Evolutionary conservation across 495 filamentous ascomycete genomes (phyloP), one percentile per base, ranked within the genome.

Genomic region (Beverwykella pulmonaria): DNA sequence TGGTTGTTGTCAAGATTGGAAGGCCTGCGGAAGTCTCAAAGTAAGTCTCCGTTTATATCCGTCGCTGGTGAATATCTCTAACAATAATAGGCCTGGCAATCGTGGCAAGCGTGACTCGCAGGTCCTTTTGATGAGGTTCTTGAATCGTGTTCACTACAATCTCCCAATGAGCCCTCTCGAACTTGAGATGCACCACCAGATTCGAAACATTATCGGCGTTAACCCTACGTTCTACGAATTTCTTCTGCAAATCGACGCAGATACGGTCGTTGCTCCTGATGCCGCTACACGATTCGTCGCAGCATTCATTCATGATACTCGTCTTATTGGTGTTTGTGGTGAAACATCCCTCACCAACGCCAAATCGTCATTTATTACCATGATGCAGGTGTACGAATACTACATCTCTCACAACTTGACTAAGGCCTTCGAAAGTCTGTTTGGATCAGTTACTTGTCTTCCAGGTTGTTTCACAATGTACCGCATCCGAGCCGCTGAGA

Each of bases 381-480:
- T 98, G 93, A 98, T 99, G 66, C 94, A 98, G 77, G 94, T 98
- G 19, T 98, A 98, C 82, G 94, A 98, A 79, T 96, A 98, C 82
- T 98, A 93, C 79, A 98, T 98, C 66, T 98, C 95, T 58, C 94
- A 98, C 82, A 95, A 98, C 75, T 82, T 98, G 71, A 88, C 90
- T 72, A 98, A 98, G 79, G 95, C 94, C n/a, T 98, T 98, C 75
- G 94, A 98, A 76, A 93, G 89, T 78, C 84, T 98, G 68, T 98
- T 98, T 76, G 94, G 94, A 46, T 95, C 91, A 66, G 92, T 98
- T 65, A 99, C 94, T 48, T 99, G 94, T 84, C 81, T 99, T 61
- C 94, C 94, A 23, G 94, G 94, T 77, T 97, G 93, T 82, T 99
- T 98, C 82, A 91, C 86, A 67, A 99, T 99, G 94, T 99, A 97